Evolutionary conservation across 345 rosid genomes (phyloP), one percentile per base, ranked within the genome.

Genomic region (Hypericum perforatum): DNA sequence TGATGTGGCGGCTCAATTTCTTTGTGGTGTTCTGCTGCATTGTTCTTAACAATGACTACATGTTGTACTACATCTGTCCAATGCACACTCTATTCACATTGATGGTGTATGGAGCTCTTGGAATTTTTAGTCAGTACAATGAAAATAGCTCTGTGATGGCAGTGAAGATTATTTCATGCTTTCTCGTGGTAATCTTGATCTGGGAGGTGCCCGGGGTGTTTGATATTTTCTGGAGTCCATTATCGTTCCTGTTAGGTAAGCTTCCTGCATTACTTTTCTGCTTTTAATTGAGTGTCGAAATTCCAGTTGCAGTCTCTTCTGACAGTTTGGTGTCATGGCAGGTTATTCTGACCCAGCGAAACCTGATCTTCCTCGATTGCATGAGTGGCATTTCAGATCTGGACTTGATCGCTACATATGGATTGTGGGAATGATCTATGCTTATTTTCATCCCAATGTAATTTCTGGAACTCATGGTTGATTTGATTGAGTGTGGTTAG

Each of bases 1-100:
- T 92, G 98, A 92, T 92, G 98, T 92, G 97, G 98, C 83, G 97
- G 69, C 89, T 92, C 16, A 92, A 92, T 60, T 82, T 88, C 78
- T 83, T 82, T 29, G 98, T 92, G 65, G 87, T 84, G 61, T 85
- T 92, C 65, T 74, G 85, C 74, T 92, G 97, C 66, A 64, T 88
- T 69, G 73, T 88, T 70, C 97, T 92, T 64, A 76, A 82, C 89
- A 92, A 92, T 57, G 95, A 92, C 62, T 92, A 88, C 60, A 80
- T 82, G 97, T 66, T 92, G 59, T 92, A 88, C 65, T 92, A 92
- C 65, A 92, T 88, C 67, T 92, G 97, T 64, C 97, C 98, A 52
- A 92, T 92, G 98, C 97, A 92, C 71, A 92, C 97, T 10, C 85
- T 92, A 56, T 92, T 88, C 74, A 92, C 98, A 5, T 42, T 92